A percentile compares a stretch with the other conserved stretches of the same genome.
These are phyloP conservation scores for Waltergamsia citrina DNA, from an alignment of 2,329 filamentous ascomycete genomes.

Conservation along the genomic window DNA sequence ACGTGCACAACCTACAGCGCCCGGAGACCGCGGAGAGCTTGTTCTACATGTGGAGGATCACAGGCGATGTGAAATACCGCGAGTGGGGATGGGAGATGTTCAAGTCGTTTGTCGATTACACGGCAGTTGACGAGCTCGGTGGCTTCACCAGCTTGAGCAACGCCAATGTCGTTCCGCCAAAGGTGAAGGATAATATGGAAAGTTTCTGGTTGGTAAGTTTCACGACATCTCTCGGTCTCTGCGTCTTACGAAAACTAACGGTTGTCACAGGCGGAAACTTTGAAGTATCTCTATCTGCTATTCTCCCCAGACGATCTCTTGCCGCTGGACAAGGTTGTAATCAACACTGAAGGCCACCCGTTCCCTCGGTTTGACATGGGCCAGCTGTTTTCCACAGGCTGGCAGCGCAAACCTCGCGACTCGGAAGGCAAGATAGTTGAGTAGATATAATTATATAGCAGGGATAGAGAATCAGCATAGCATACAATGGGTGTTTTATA, in stretches of 20 bases:
- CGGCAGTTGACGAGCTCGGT: conserved; percentile 64
- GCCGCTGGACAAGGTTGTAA: conserved; percentile 76
- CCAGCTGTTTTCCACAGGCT: conserved; percentile 69
- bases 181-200: conserved; percentile 85
- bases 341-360: conserved; percentile 94
- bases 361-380: conserved; percentile 81
- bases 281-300: conserved; percentile 95
- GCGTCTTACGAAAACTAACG: conserved; percentile 7
- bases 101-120: conserved; percentile 79
- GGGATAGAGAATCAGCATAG: no score
- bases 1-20: conserved; percentile 86
- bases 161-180: conserved; percentile 62
- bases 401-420: conserved; percentile 60
- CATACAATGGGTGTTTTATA: no score
- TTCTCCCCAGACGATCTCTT: conserved; percentile 79
- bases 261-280: conserved; percentile 70
- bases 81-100: conserved; percentile 99
- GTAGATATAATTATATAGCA: no score
- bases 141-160: conserved; percentile 78
- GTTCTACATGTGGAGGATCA: conserved; percentile 99
- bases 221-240: no score
- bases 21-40: conserved; percentile 95
- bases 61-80: conserved; percentile 77
- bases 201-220: conserved; percentile 86
- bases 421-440: conserved; percentile 19